phyloP scores from a whole-genome alignment of 2,329 filamentous ascomycete genomes.

The Colletotrichum sublineola region DNA sequence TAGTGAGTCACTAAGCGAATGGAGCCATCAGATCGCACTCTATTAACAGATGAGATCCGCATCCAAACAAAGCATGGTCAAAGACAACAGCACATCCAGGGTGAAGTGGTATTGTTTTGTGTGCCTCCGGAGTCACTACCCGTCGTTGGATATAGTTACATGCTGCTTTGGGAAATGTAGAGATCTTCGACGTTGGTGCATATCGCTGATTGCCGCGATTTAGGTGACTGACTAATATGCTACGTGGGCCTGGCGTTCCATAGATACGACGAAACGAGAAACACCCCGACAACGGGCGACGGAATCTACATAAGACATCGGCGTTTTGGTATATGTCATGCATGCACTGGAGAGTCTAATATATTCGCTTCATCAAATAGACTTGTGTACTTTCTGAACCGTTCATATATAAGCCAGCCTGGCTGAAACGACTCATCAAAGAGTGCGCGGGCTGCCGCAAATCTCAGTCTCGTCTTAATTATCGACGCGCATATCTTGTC shows the following conservation, averaged over 20 bases:
- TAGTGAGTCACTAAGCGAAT: too few relatives aligned
- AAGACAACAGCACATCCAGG: not conserved
- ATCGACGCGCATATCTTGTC: conserved; percentile 28
- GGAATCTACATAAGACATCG: not conserved
- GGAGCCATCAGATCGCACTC: not conserved
- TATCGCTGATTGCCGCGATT: too few relatives aligned
- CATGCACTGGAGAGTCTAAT: not conserved
- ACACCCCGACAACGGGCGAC: not conserved
- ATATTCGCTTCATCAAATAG: not conserved
- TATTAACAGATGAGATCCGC: not conserved
- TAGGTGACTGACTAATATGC: too few relatives aligned
- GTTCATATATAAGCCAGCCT: too few relatives aligned
- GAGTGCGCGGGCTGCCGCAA: not conserved
- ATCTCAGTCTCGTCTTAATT: not conserved
- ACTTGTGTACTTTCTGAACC: not conserved
- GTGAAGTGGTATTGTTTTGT: not conserved
- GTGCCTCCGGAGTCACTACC: not conserved
- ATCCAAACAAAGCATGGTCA: too few relatives aligned
- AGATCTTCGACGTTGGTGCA: not conserved
- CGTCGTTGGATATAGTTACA: not conserved
- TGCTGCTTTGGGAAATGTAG: not conserved
- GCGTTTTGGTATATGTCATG: too few relatives aligned
- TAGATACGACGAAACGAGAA: not conserved
- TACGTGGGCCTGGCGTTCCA: too few relatives aligned
- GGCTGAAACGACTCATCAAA: not conserved